Conservation (phyloP, 2,329 filamentous ascomycete species). For the Penicillium sp. region DNA sequence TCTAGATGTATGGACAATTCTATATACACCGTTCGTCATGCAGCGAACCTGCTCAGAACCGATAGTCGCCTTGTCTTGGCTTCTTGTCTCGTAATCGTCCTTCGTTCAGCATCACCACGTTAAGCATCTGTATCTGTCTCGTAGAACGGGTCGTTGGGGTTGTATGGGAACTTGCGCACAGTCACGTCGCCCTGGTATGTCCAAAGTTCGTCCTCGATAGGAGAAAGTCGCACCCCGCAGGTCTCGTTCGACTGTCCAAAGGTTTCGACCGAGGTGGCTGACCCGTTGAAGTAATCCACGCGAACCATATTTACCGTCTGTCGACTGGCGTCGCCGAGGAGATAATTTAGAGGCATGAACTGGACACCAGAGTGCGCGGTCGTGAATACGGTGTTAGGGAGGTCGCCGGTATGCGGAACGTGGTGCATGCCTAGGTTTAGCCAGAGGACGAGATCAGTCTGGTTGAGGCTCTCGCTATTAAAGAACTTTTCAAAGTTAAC, state of each 20-base stretch:
- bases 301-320: slow-evolving; percentile 19
- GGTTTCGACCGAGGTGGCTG: slow-evolving; percentile 13
- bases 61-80: neutral
- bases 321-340: slow-evolving; percentile 18
- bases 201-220: slow-evolving; percentile 17
- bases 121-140: slow-evolving; percentile 3
- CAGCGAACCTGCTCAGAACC: neutral
- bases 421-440: slow-evolving; percentile 64
- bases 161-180: slow-evolving; percentile 19
- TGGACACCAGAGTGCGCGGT: slow-evolving; percentile 24
- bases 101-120: neutral
- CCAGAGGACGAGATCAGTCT: slow-evolving; percentile 50
- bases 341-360: slow-evolving; percentile 23
- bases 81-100: neutral
- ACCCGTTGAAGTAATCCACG: slow-evolving; percentile 13
- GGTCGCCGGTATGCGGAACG: slow-evolving; percentile 58
- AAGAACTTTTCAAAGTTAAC: slow-evolving; percentile 20
- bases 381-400: slow-evolving; percentile 57
- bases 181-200: slow-evolving; percentile 20
- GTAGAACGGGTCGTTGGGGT: slow-evolving; percentile 19
- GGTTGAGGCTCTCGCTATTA: slow-evolving; percentile 21
- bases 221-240: slow-evolving; percentile 7
- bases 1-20: neutral
- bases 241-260: slow-evolving; percentile 18
- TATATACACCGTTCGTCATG: neutral